Conservation (phyloP, 345 rosid species). For the Isatis tinctoria region DNA sequence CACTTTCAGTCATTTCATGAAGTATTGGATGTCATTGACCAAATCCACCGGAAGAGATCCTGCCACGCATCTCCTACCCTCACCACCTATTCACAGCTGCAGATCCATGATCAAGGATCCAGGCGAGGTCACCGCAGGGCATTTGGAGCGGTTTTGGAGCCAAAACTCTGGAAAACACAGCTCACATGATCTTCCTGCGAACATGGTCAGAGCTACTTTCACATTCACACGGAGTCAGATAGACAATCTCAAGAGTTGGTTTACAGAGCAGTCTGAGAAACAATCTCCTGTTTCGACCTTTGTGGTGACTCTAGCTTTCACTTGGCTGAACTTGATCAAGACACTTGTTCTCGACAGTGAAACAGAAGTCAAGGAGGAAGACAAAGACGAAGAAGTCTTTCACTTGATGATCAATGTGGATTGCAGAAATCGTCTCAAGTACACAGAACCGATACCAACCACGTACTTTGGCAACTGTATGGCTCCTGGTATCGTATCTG, state of each 20-base stretch:
- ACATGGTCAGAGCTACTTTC: slow-evolving; percentile 37
- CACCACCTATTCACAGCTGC: slow-evolving; percentile 15
- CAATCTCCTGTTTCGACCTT: slow-evolving; percentile 24
- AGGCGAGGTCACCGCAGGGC: slow-evolving; percentile 19
- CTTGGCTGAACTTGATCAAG: slow-evolving; percentile 36
- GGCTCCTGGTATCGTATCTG: slow-evolving; percentile 20
- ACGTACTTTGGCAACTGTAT: slow-evolving; percentile 49
- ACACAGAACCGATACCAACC: slow-evolving; percentile 21
- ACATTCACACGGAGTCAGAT: slow-evolving; percentile 18
- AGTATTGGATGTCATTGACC: slow-evolving; percentile 36
- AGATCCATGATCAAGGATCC: slow-evolving; percentile 38
- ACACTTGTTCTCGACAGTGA: not conserved
- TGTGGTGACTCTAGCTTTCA: slow-evolving; percentile 33
- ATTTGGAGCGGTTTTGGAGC: slow-evolving; percentile 23
- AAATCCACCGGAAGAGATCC: slow-evolving; percentile 3
- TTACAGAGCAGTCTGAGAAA: slow-evolving; percentile 13
- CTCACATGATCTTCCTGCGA: not conserved
- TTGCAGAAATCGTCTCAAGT: slow-evolving; percentile 31
- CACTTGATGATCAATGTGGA: slow-evolving; percentile 28
- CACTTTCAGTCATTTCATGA: slow-evolving; percentile 28
- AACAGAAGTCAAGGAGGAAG: not conserved
- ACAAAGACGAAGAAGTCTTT: not conserved
- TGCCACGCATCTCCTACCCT: not conserved
- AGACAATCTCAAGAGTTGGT: slow-evolving; percentile 25
- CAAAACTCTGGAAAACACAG: not conserved